Conservation (phyloP, 2,329 filamentous ascomycete species). For the Colletotrichum endophyticum region DNA sequence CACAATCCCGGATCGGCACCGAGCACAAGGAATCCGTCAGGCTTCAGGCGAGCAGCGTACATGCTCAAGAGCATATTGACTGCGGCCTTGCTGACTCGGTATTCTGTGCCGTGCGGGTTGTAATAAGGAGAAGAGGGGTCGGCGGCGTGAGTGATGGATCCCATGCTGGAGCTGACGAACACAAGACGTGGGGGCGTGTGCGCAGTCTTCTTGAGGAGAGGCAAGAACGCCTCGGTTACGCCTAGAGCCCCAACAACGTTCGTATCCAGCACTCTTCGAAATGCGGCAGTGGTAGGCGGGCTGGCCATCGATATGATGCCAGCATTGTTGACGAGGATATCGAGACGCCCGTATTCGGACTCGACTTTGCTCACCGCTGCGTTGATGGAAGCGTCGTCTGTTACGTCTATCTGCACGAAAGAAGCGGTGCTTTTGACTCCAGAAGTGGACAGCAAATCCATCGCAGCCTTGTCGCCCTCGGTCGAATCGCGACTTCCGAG, state of each 20-base stretch:
- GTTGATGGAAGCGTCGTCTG: constrained; percentile 29
- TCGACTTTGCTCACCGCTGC: constrained; percentile 25
- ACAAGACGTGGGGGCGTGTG: constrained; percentile 37
- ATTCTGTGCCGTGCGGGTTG: constrained; percentile 26
- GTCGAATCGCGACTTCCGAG: constrained; percentile 31
- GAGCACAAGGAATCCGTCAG: not conserved
- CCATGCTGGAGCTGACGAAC: constrained; percentile 41
- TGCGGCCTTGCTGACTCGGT: constrained; percentile 44
- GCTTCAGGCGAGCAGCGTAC: constrained; percentile 32
- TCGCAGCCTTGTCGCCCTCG: constrained; percentile 24
- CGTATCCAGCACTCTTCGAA: not conserved
- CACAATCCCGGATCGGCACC: not conserved
- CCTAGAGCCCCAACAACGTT: constrained; percentile 37
- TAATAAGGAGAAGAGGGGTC: constrained; percentile 32
- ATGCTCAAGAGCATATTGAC: constrained; percentile 42
- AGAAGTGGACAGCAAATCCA: not conserved
- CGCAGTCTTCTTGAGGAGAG: constrained; percentile 30
- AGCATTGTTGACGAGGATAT: constrained; percentile 40
- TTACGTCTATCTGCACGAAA: constrained; percentile 27
- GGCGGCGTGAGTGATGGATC: constrained; percentile 30
- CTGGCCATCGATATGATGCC: constrained; percentile 25
- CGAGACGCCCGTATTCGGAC: constrained; percentile 29
- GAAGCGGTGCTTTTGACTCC: constrained; percentile 15
- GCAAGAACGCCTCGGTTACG: constrained; percentile 29
- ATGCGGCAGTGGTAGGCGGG: constrained; percentile 10